Conservation (phyloP, 2,329 filamentous ascomycete genomes). For the Penicillium sp. region DNA sequence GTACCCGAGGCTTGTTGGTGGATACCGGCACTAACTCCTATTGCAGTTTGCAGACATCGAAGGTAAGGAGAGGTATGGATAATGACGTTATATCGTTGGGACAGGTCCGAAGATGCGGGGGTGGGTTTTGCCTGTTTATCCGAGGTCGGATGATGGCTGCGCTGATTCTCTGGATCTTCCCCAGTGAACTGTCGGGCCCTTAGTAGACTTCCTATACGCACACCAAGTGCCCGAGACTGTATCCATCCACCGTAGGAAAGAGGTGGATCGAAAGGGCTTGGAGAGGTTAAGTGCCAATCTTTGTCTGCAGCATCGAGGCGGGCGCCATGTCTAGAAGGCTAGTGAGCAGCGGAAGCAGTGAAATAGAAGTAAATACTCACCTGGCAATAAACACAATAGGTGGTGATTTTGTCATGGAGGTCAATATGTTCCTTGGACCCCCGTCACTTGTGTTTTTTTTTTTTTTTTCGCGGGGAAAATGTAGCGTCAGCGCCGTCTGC, state of each 20-base stretch:
- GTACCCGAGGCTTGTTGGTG: constrained; percentile 45
- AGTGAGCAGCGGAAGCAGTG: constrained; percentile 40
- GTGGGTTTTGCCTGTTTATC: constrained; percentile 10
- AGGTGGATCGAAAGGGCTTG: constrained; percentile 92
- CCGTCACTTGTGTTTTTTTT: background rate
- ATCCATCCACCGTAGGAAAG: constrained; percentile 93
- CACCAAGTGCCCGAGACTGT: constrained; percentile 77
- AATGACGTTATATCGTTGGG: constrained; percentile 60
- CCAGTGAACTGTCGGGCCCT: constrained; percentile 45
- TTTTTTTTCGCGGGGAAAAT: background rate
- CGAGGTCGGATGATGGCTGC: constrained; percentile 7
- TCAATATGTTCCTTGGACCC: constrained; percentile 1
- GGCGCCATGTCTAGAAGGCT: constrained; percentile 72
- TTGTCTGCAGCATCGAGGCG: constrained; percentile 93
- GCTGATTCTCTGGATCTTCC: constrained; percentile 8
- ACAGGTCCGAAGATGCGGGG: constrained; percentile 15
- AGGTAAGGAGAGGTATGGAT: constrained; percentile 94
- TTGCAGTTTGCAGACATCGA: constrained; percentile 87
- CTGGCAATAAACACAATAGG: constrained; percentile 46
- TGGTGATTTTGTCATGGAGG: constrained; percentile 41
- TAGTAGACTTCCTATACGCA: constrained; percentile 75
- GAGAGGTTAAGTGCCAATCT: constrained; percentile 89
- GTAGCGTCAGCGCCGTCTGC: background rate
- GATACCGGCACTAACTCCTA: constrained; percentile 83
- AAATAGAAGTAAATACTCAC: constrained; percentile 26